Percentiles rank a stretch among this genome's conserved stretches.
Evolutionary conservation across 2,329 filamentous ascomycete genomes (phyloP).

Genomic region (Fulvia fulva): DNA sequence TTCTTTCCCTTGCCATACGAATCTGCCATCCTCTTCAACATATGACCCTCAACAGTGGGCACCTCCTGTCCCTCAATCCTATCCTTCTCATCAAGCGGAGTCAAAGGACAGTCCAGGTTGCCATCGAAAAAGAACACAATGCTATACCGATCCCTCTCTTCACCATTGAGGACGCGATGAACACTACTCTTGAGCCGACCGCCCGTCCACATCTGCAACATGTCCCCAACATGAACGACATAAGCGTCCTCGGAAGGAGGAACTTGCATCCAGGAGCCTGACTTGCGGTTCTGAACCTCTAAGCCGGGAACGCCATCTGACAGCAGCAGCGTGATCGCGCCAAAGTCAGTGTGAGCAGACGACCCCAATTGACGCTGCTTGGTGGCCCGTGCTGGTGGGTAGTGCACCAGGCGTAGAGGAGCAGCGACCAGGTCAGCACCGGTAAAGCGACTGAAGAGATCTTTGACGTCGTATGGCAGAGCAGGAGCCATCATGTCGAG

Average conservation of each 20-base stretch:
- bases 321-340: slow-evolving; percentile 21
- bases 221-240: slow-evolving; percentile 19
- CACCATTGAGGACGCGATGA: slow-evolving; percentile 16
- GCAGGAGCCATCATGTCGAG: neutral
- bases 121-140: neutral
- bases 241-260: slow-evolving; percentile 23
- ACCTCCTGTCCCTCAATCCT: too few relatives aligned
- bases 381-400: slow-evolving; percentile 30
- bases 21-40: too few relatives aligned
- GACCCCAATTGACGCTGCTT: slow-evolving; percentile 37
- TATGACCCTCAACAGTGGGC: too few relatives aligned
- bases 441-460: slow-evolving; percentile 38
- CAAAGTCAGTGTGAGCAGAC: slow-evolving; percentile 27
- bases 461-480: slow-evolving; percentile 35
- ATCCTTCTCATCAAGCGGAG: too few relatives aligned
- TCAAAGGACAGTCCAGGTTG: neutral
- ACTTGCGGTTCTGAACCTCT: slow-evolving; percentile 34
- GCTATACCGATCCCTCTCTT: slow-evolving; percentile 35
- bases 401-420: slow-evolving; percentile 38
- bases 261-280: slow-evolving; percentile 33
- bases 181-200: neutral
- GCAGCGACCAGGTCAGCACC: slow-evolving; percentile 34
- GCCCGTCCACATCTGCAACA: slow-evolving; percentile 3
- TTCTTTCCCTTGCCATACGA: too few relatives aligned
- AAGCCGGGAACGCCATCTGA: slow-evolving; percentile 41